Percentiles rank a stretch among this genome's conserved stretches.
Evolutionary conservation across 2,329 filamentous ascomycete genomes (phyloP).

Genomic region (Neurospora sp.): DNA sequence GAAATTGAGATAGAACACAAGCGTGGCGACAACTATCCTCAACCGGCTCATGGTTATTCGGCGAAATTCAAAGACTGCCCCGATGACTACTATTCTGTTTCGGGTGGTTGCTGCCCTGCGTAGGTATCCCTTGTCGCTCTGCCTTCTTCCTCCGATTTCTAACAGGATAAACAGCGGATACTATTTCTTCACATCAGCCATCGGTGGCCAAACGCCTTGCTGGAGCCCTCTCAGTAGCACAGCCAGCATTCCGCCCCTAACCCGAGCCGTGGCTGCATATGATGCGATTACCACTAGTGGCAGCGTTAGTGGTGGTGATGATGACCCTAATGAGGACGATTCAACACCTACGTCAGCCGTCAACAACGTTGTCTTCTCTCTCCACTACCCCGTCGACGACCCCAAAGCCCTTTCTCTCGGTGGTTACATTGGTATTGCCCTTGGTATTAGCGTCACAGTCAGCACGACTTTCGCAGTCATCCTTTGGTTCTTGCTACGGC

Average conservation of each 20-base stretch:
- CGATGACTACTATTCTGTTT: conserved; percentile 20
- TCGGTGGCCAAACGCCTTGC: conserved; percentile 21
- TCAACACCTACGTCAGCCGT: conserved; percentile 19
- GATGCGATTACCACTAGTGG: background rate
- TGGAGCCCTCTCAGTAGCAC: conserved; percentile 14
- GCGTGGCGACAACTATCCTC: conserved; percentile 13
- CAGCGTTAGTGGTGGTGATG: background rate
- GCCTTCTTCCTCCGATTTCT: background rate
- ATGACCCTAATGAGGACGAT: background rate
- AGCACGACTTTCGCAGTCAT: background rate
- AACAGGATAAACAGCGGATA: conserved; percentile 12
- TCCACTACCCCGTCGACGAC: conserved; percentile 16
- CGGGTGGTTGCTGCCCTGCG: conserved; percentile 19
- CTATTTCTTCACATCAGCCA: conserved; percentile 17
- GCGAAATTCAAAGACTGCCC: conserved; percentile 13
- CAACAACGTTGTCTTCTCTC: conserved; percentile 21
- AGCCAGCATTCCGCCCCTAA: conserved; percentile 13
- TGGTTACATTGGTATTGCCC: background rate
- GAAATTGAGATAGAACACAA: conserved; percentile 1
- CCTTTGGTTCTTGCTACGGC: background rate
- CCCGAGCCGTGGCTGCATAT: conserved; percentile 5
- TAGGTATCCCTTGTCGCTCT: conserved; percentile 5
- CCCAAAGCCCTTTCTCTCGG: background rate
- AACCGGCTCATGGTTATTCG: conserved; percentile 8
- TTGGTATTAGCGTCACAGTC: background rate